Percentiles rank a stretch among this genome's conserved stretches.
phyloP scores from a whole-genome alignment of 805 yeast genomes.

The Zygosaccharomyces bailii region DNA sequence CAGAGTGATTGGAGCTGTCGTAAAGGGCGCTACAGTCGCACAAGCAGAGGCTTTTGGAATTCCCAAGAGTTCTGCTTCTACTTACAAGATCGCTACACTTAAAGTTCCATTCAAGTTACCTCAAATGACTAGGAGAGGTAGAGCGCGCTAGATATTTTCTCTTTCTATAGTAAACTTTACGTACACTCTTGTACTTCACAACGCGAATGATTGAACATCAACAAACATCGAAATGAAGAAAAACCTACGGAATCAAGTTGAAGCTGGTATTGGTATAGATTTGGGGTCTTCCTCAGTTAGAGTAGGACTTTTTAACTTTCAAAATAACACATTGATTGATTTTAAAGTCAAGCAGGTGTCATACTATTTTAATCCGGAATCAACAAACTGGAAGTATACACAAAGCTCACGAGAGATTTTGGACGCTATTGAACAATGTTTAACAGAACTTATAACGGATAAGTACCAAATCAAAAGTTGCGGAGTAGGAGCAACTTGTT shows the following conservation, averaged over 20 bases:
- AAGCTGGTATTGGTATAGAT: constrained; percentile 45
- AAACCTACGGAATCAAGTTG: no score
- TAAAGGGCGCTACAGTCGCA: constrained; percentile 67
- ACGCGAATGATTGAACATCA: constrained; percentile 1
- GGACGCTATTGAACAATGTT: constrained; percentile 30
- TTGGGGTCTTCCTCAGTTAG: constrained; percentile 52
- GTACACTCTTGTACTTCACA: constrained; percentile 1
- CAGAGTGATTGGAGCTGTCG: constrained; percentile 76
- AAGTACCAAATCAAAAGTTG: constrained; percentile 25
- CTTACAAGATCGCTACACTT: constrained; percentile 76
- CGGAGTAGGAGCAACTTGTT: constrained; percentile 56
- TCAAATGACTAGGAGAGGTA: constrained; percentile 66
- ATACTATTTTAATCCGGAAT: constrained; percentile 24
- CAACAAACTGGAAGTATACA: constrained; percentile 32
- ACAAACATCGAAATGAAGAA: background rate
- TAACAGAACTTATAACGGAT: constrained; percentile 13
- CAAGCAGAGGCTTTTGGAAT: constrained; percentile 73
- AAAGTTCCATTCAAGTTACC: constrained; percentile 90
- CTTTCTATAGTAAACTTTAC: constrained; percentile 1
- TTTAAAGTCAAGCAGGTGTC: constrained; percentile 21
- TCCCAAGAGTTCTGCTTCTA: constrained; percentile 54
- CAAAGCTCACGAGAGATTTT: constrained; percentile 44
- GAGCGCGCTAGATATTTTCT: constrained; percentile 29
- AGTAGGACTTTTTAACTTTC: constrained; percentile 32
- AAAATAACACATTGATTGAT: constrained; percentile 24